Evolutionary conservation across 2,329 filamentous ascomycete species (phyloP), one percentile per base, ranked within the genome.

Genomic region (Lasiodiplodia citricola): DNA sequence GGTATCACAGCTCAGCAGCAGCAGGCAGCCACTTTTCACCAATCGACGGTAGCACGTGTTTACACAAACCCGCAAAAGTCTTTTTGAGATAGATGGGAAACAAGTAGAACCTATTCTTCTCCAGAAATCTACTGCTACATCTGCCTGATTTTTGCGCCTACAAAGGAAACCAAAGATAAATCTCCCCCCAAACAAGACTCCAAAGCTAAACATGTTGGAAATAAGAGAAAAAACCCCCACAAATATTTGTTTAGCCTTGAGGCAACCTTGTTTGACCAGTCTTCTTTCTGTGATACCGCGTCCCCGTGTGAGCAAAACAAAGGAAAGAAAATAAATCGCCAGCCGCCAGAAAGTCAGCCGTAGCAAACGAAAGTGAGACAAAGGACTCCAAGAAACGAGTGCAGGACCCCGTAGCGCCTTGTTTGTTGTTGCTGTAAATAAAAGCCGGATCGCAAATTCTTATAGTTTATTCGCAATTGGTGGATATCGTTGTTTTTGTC

Each of bases 401-500:
- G n/a, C 50, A 35, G 37, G 25, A 35, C n/a, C 18, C 38, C n/a
- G 41, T 13, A n/a, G 58, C 58, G 58, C 58, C 58, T 7, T 51
- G 16, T 58, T 35, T 35, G 31, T 10, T 35, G 31, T 35, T 35
- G 31, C 31, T 41, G 41, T 8, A 31, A 16, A 58, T 13, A 11
- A 47, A 31, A 62, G 47, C n/a, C 35, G 21, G 47, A 62, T 35
- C 38, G 28, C 37, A 58, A 28, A 62, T 47, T 51, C 58, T 62
- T 62, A 35, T 51, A n/a, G 41, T 60, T 47, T 62, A 62, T 62
- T 47, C 41, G 58, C 58, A 25, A 50, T 50, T 44, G 58, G 41
- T 62, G 58, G 58, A 62, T 62, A 62, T 62, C 58, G 14, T 47
- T 28, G 57, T 62, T 62, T 62, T 50, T 51, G 57, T 57, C 31